phyloP scores from a whole-genome alignment of 2,329 filamentous ascomycete species.

The Zelopaecilomyces penicillatus region DNA sequence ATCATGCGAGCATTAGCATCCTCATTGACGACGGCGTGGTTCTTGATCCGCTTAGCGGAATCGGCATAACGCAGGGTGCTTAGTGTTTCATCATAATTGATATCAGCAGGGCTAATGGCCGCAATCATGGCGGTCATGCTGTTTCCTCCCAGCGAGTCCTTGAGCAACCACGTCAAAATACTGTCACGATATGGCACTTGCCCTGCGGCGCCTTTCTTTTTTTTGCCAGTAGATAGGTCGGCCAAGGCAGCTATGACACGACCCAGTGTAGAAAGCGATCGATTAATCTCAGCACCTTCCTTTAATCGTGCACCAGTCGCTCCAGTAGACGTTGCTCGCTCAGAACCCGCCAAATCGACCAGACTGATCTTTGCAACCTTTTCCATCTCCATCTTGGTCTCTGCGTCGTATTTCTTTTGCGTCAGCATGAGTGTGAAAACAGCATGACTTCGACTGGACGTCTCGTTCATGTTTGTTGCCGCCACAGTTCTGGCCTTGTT shows the following conservation, averaged over 20 bases:
- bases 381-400: slow-evolving; percentile 95
- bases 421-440: slow-evolving; percentile 95
- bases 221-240: slow-evolving; percentile 78
- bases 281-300: slow-evolving; percentile 97
- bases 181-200: slow-evolving; percentile 96
- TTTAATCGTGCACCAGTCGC: slow-evolving; percentile 92
- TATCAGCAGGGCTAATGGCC: slow-evolving; percentile 94
- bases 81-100: slow-evolving; percentile 97
- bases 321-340: slow-evolving; percentile 93
- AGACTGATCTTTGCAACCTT: slow-evolving; percentile 97
- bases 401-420: slow-evolving; percentile 81
- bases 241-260: slow-evolving; percentile 95
- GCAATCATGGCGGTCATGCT: slow-evolving; percentile 99
- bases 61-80: slow-evolving; percentile 94
- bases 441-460: slow-evolving; percentile 93
- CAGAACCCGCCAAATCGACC: slow-evolving; percentile 94
- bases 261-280: slow-evolving; percentile 89
- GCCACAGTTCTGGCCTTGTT: slow-evolving; percentile 98
- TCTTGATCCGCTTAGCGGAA: slow-evolving; percentile 98
- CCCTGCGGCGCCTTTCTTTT: slow-evolving; percentile 60
- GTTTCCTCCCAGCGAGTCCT: slow-evolving; percentile 95
- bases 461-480: slow-evolving; percentile 99
- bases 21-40: slow-evolving; percentile 97
- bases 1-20: slow-evolving; percentile 99
- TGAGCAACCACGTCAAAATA: slow-evolving; percentile 90